These are phyloP conservation scores for Capsicum chinense DNA, from an alignment of 257 asterid genomes.

Conservation along the genomic window DNA sequence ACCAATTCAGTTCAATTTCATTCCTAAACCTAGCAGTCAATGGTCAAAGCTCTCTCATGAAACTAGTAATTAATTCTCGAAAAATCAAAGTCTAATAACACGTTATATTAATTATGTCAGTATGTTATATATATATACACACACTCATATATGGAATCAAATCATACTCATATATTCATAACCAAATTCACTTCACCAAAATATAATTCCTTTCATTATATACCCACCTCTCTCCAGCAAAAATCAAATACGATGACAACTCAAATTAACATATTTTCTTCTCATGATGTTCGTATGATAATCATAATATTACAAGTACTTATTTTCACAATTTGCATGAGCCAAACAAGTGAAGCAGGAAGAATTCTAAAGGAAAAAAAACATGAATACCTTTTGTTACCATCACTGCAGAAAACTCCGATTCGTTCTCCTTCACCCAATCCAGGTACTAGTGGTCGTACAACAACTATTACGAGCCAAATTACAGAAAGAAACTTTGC, in stretches of 20 bases:
- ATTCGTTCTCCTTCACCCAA: neutral
- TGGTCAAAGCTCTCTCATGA: conserved; percentile 2
- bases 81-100: neutral
- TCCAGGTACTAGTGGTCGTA: neutral
- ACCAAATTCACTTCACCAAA: neutral
- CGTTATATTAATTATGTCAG: neutral
- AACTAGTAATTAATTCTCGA: neutral
- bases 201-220: neutral
- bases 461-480: neutral
- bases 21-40: neutral
- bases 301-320: neutral
- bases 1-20: conserved; percentile 4
- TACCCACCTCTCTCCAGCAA: neutral
- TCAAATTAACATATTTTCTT: neutral
- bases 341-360: conserved; percentile 19
- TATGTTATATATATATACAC: neutral
- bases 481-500: neutral
- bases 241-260: neutral
- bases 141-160: neutral
- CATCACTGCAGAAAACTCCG: neutral
- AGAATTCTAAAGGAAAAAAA: neutral
- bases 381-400: neutral
- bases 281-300: neutral
- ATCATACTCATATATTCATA: neutral
- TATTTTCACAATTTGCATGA: neutral